Evolutionary conservation across 2,329 filamentous ascomycete species (phyloP).

Genomic region (Fusarium nisikadoi): DNA sequence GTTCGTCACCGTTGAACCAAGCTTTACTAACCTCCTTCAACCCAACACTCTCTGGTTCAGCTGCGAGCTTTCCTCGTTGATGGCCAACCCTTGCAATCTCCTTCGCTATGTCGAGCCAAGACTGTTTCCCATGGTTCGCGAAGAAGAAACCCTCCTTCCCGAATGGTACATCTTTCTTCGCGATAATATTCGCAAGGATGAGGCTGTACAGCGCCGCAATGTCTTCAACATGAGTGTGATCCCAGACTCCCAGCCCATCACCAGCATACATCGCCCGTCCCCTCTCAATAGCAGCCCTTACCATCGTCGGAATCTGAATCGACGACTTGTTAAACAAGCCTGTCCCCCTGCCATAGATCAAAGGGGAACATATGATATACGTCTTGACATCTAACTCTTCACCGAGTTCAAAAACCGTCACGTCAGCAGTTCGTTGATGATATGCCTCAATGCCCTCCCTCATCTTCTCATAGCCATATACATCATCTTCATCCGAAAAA

Average conservation of each 20-base stretch:
- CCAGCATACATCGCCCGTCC: neutral
- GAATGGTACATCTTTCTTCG: neutral
- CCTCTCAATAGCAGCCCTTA: neutral
- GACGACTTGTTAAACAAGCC: slow-evolving; percentile 14
- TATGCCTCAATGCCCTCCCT: neutral
- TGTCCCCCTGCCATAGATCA: slow-evolving; percentile 3
- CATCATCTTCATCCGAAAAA: slow-evolving; percentile 2
- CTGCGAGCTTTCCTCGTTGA: neutral
- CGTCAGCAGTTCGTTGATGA: slow-evolving; percentile 7
- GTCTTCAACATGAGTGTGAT: slow-evolving; percentile 8
- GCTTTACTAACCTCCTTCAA: neutral
- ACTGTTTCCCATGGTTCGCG: neutral
- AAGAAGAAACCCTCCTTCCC: slow-evolving; percentile 4
- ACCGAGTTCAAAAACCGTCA: neutral
- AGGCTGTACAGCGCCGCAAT: neutral
- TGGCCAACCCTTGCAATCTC: slow-evolving; percentile 2
- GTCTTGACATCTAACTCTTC: neutral
- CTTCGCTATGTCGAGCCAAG: neutral
- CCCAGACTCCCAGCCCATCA: neutral
- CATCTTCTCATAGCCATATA: slow-evolving; percentile 7
- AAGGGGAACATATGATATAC: slow-evolving; percentile 5
- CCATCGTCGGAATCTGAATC: slow-evolving; percentile 1
- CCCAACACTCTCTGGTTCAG: neutral
- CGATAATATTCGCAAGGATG: neutral
- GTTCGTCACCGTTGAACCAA: neutral